Base-by-base conservation (phyloP, 176 grass and related monocot genomes). In the Ananas comosus region DNA sequence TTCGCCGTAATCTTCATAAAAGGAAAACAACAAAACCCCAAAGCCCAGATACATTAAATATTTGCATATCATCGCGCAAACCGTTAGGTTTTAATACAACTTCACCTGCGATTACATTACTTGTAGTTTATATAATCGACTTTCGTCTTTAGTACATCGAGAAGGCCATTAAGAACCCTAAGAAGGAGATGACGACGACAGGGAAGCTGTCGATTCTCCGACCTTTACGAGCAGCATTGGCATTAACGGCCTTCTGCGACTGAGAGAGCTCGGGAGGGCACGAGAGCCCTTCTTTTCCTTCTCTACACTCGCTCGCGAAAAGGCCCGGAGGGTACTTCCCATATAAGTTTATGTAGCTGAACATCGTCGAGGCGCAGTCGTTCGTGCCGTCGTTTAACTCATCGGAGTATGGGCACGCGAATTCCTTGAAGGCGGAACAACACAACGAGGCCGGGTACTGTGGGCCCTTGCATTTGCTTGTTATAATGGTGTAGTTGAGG, bases 281-380 rank as follows among this genome's bases (percentile, higher is more conserved):
- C 0, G 74, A 1, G 48, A 92, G 77, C 1, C 90, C 90, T 7
- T 81, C 16, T 51, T 81, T 69, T 64, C 70, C 74, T 12, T 80
- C 90, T 12, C 65, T 51, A 80, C 83, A 92, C 25, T 84, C 87
- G 48, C 85, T 88, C 33, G 83, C 80, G 21, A 92, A 92, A 49
- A 92, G 80, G 4, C 90, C 82, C 12, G 90, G 77, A 14, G 83
- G 85, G 80, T 92, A 92, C 47, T 83, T 83, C 58, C 90, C 90
- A 61, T 83, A 83, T 22, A 81, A 51, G 83, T 92, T 83, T 72
- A 92, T 86, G 53, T 86, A 83, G 71, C 79, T 88, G 80, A 92
- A 92, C 90, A 92, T 86, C 42, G 56, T 83, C 47, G 76, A 22
- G 24, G 90, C 82, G 78, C 90, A 92, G 24, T 75, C 79, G 54